Percentiles rank a stretch among this genome's conserved stretches.
phyloP scores from a whole-genome alignment of 2,329 filamentous ascomycete genomes.

The Monilinia fructigena region DNA sequence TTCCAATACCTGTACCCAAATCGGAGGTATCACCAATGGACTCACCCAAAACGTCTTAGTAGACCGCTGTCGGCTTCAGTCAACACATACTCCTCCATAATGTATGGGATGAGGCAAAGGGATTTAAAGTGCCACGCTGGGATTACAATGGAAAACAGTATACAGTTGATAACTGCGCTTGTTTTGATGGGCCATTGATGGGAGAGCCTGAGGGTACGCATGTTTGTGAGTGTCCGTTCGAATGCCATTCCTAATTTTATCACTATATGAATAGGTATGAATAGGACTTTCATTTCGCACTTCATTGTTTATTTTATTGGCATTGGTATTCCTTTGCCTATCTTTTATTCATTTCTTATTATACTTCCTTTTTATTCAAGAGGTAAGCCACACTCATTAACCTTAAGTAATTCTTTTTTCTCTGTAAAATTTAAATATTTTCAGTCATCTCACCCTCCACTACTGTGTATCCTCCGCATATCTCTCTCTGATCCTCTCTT shows the following conservation, averaged over 20 bases:
- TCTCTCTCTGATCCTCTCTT: too few species aligned
- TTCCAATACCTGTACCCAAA: neutral
- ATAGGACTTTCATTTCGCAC: neutral
- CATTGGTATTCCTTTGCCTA: neutral
- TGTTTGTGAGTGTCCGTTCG: conserved; percentile 7
- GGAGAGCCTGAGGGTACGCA: conserved; percentile 10
- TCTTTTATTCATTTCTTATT: neutral
- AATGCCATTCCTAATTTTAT: neutral
- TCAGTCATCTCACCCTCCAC: neutral
- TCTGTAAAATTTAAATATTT: neutral
- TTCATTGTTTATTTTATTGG: neutral
- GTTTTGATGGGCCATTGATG: neutral
- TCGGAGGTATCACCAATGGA: neutral
- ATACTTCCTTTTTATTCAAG: neutral
- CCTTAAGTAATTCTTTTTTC: neutral
- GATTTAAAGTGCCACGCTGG: neutral
- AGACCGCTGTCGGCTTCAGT: neutral
- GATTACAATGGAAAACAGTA: neutral
- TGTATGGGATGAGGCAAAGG: conserved; percentile 1
- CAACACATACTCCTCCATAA: neutral
- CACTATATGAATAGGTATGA: neutral
- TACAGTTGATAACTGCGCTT: neutral
- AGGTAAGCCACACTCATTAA: neutral
- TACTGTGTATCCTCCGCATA: neutral
- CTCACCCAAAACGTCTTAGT: neutral